Base-by-base conservation (phyloP, 192 early-diverging fungal species). In the Haplosporangium gracile region DNA sequence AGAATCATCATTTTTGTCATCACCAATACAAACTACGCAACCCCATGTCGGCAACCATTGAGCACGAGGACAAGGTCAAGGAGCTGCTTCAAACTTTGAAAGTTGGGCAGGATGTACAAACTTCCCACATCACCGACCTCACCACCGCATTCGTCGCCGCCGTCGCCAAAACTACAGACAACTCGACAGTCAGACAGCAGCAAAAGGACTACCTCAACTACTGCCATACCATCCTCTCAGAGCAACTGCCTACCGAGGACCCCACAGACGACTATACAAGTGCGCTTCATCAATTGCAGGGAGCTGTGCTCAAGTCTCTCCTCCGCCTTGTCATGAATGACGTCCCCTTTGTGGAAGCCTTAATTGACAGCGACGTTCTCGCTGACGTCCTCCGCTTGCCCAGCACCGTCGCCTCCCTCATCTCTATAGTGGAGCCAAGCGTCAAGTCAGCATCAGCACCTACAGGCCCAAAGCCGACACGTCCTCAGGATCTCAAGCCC, bases 321-420 rank as follows among this genome's bases (percentile, higher is more conserved):
- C 75, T 86, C 24, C 78, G 84, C n/a, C 77, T 86, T 70, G 76
- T 78, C 65, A 77, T 86, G 75, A 80, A 86, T 65, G 84, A 86
- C 47, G 22, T 26, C 4, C 72, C 75, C n/a, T 86, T 86, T 57
- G 75, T 42, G 1, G 79, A 86, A 4, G 72, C 79, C 16, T 72
- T 86, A 0, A 29, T 86, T 8, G 74, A 65, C 22, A 80, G 78
- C 76, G 36, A 45, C 2, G 71, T 70, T 1, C 81, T 81, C 40
- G 68, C 75, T 10, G 29, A n/a, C 36, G 80, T 81, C 38, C 60
- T 86, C 13, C 70, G 72, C 18, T 49, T 86, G 42, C 65, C 75
- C 10, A 72, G 55, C 57, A 55, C 22, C n/a, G 38, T 34, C n/a
- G 26, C 70, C 3, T 42, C 69, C 5, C 36, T 45, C 15, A 24